phyloP scores from a whole-genome alignment of 2,329 filamentous ascomycete genomes.

The Diaporthe sp. region DNA sequence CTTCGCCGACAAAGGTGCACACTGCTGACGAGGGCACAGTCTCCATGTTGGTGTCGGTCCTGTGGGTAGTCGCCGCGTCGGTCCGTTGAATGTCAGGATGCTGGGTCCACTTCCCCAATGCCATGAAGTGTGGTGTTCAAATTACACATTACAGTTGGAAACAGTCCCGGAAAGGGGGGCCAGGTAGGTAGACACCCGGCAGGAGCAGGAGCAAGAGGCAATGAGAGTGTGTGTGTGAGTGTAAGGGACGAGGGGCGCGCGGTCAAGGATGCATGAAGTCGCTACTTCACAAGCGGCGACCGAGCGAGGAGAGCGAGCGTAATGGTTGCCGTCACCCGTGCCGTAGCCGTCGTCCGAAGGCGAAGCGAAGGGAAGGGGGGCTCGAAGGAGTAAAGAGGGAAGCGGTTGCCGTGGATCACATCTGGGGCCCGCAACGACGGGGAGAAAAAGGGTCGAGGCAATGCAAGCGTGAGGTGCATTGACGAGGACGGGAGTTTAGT shows the following conservation, averaged over 20 bases:
- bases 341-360: slow-evolving; percentile 24
- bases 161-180: not conserved
- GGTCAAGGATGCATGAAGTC: slow-evolving; percentile 30
- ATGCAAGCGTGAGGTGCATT: slow-evolving; percentile 24
- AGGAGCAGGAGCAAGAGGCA: not conserved
- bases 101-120: slow-evolving; percentile 12
- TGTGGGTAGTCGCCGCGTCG: not conserved
- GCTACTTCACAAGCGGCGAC: slow-evolving; percentile 36
- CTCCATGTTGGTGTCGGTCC: slow-evolving; percentile 29
- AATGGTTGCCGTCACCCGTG: slow-evolving; percentile 33
- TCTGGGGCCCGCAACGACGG: slow-evolving; percentile 13
- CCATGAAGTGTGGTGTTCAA: slow-evolving; percentile 16
- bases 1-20: slow-evolving; percentile 70
- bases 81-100: slow-evolving; percentile 19
- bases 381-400: slow-evolving; percentile 27
- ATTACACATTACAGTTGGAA: slow-evolving; percentile 34
- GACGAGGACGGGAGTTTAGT: slow-evolving; percentile 36
- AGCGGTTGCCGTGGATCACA: slow-evolving; percentile 26
- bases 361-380: not conserved
- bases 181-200: not conserved
- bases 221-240: not conserved
- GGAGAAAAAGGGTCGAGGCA: slow-evolving; percentile 2
- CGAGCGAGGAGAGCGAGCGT: slow-evolving; percentile 6
- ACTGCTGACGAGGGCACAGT: slow-evolving; percentile 25
- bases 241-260: not conserved